A percentile compares a stretch with the other conserved stretches of the same genome.
phyloP scores from a whole-genome alignment of 2,329 filamentous ascomycete genomes.

The Fusarium odoratissimum region DNA sequence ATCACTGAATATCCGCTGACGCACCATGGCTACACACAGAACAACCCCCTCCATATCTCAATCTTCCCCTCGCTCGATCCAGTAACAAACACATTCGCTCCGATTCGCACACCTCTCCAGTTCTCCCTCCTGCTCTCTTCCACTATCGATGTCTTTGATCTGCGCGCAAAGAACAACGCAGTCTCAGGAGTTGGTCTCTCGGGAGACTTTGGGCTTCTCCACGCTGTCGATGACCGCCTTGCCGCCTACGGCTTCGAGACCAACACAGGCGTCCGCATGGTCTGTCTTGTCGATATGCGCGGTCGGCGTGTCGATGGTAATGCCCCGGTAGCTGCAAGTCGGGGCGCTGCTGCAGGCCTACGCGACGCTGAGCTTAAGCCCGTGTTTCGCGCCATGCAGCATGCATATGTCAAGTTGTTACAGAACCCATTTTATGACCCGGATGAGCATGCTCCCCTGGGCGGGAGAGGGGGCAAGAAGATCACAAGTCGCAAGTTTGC shows the following conservation, averaged over 20 bases:
- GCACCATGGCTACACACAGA: slow-evolving; percentile 69
- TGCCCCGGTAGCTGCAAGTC: slow-evolving; percentile 31
- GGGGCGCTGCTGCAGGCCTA: slow-evolving; percentile 70
- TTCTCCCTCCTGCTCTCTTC: slow-evolving; percentile 92
- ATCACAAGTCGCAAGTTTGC: slow-evolving; percentile 87
- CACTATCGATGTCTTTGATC: slow-evolving; percentile 93
- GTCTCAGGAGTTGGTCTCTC: slow-evolving; percentile 64
- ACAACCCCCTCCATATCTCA: slow-evolving; percentile 94
- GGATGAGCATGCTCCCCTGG: slow-evolving; percentile 78
- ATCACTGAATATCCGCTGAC: background rate
- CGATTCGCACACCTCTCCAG: slow-evolving; percentile 80
- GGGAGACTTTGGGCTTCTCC: slow-evolving; percentile 90
- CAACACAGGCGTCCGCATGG: slow-evolving; percentile 92
- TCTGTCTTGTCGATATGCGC: slow-evolving; percentile 91
- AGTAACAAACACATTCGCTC: slow-evolving; percentile 61
- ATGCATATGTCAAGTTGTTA: slow-evolving; percentile 87
- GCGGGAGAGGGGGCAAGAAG: slow-evolving; percentile 68
- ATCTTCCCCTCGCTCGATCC: slow-evolving; percentile 82
- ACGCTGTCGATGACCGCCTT: slow-evolving; percentile 92
- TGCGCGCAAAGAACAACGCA: slow-evolving; percentile 78
- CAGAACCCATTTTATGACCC: slow-evolving; percentile 97
- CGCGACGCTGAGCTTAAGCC: slow-evolving; percentile 89
- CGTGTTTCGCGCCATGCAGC: slow-evolving; percentile 91
- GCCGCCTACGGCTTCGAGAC: slow-evolving; percentile 97
- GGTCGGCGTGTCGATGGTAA: slow-evolving; percentile 66